Conservation (phyloP, 139 green algal species). For the Nannochloris sp. region DNA sequence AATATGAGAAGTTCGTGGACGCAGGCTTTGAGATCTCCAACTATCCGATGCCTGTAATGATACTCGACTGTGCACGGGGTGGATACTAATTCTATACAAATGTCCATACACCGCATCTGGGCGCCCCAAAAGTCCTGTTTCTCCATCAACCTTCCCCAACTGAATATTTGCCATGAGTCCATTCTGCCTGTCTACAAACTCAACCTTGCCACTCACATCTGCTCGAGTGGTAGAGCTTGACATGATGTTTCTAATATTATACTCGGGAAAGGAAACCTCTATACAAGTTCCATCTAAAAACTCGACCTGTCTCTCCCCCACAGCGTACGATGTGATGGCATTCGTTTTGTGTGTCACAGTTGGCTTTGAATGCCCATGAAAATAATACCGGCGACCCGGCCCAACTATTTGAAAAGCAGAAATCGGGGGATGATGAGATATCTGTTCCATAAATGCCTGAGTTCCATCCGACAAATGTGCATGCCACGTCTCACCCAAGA, state of each 20-base stretch:
- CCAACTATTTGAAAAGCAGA: conserved; percentile 66
- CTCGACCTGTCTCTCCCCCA: conserved; percentile 45
- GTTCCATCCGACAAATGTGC: conserved; percentile 43
- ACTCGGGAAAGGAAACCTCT: conserved; percentile 54
- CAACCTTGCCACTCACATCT: conserved; percentile 39
- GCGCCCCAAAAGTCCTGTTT: conserved; percentile 33
- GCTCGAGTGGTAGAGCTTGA: conserved; percentile 30
- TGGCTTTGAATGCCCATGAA: conserved; percentile 60
- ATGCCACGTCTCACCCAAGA: conserved; percentile 81
- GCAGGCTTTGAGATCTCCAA: not conserved
- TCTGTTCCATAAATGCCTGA: conserved; percentile 68
- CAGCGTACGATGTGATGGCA: conserved; percentile 59
- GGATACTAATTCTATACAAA: conserved; percentile 30
- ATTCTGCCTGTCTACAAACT: conserved; percentile 39
- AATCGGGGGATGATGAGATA: conserved; percentile 64
- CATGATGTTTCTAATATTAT: conserved; percentile 47
- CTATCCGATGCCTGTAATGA: not conserved
- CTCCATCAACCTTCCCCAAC: conserved; percentile 36
- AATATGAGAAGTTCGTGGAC: not conserved
- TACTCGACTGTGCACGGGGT: not conserved
- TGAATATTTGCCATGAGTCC: conserved; percentile 25
- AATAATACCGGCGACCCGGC: conserved; percentile 41
- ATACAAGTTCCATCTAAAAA: conserved; percentile 60
- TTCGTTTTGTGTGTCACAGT: conserved; percentile 56
- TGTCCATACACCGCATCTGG: conserved; percentile 49